phyloP scores from a whole-genome alignment of 148 eudicot genomes.

The Limonium bicolor region DNA sequence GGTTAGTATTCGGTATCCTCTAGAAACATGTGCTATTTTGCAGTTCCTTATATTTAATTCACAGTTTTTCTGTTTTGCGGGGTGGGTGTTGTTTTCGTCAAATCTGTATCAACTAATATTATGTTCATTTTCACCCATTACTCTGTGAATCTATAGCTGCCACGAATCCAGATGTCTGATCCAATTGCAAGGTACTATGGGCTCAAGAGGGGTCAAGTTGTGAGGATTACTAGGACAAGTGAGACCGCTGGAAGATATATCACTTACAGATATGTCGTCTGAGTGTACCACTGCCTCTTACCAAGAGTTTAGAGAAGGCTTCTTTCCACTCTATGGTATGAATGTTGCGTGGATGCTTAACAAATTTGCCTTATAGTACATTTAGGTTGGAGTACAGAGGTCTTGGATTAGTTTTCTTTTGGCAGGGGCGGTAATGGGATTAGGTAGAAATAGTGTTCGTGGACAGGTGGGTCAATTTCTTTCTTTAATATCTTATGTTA shows the following conservation, averaged over 20 bases:
- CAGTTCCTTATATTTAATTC: neutral
- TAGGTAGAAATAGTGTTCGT: no score
- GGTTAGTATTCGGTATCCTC: conserved; percentile 22
- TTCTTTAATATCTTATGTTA: no score
- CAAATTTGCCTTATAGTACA: no score
- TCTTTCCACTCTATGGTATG: no score
- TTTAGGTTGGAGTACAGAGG: no score
- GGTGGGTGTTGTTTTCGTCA: neutral
- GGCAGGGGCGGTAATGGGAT: no score
- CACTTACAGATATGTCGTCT: conserved; percentile 27
- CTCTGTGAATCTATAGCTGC: conserved; percentile 18
- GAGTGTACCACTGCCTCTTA: no score
- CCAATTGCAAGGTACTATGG: conserved; percentile 44
- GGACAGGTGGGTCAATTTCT: no score
- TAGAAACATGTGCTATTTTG: neutral
- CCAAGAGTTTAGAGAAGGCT: no score
- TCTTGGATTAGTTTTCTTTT: no score
- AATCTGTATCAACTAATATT: neutral
- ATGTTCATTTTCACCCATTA: neutral
- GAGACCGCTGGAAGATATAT: conserved; percentile 19
- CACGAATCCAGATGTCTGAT: conserved; percentile 30
- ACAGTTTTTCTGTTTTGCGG: no score
- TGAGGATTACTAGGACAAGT: conserved; percentile 30
- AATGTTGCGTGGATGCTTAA: no score
- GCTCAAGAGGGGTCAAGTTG: conserved; percentile 34